A percentile compares a stretch with the other conserved stretches of the same genome.
Conservation (phyloP, 2,329 filamentous ascomycete genomes). For the Xylaria sp. region DNA sequence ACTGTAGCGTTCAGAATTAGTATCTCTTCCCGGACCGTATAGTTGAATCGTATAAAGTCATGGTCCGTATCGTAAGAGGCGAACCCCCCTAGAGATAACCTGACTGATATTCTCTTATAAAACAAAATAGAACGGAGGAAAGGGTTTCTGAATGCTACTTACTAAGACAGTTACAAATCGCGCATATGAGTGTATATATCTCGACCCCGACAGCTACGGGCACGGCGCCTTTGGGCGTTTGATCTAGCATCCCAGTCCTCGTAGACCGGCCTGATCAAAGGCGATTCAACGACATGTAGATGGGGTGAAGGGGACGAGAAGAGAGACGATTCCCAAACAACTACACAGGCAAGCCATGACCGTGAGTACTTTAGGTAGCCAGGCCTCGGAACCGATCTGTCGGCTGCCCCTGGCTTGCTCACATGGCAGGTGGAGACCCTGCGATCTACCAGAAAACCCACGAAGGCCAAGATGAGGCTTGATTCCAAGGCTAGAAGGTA, state of each 20-base stretch:
- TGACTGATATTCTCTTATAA: too few relatives aligned
- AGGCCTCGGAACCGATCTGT: neutral
- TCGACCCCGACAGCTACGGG: conserved; percentile 32
- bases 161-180: conserved; percentile 27
- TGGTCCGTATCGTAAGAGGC: too few relatives aligned
- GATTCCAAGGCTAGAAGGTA: neutral
- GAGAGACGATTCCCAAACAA: neutral
- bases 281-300: neutral
- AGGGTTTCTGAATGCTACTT: neutral
- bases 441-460: neutral
- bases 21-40: neutral
- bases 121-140: too few relatives aligned
- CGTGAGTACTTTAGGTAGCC: neutral
- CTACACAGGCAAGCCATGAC: neutral
- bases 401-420: neutral
- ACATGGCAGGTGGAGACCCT: neutral
- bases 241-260: conserved; percentile 29
- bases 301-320: neutral
- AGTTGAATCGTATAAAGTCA: neutral
- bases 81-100: too few relatives aligned
- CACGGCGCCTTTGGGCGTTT: conserved; percentile 33
- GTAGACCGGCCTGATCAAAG: neutral
- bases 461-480: neutral
- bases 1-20: conserved; percentile 8
- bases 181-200: conserved; percentile 36